Percentiles rank a stretch among this genome's conserved stretches.
These are phyloP conservation scores for Casuarina cunninghamiana DNA, from an alignment of 306 rosid genomes.

Conservation along the genomic window DNA sequence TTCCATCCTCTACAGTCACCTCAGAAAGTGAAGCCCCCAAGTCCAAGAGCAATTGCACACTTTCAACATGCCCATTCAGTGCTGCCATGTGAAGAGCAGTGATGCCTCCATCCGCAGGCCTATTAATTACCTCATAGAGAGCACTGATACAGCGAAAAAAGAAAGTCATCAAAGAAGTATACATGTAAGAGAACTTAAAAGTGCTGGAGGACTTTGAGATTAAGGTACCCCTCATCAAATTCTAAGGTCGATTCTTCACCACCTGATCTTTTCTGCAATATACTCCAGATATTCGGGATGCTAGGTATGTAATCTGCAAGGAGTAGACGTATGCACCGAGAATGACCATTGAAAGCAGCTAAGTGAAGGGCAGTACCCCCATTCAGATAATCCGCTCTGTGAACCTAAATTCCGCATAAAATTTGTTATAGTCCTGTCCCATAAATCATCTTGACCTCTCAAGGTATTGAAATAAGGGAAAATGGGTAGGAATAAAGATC, in stretches of 20 bases:
- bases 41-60: conserved; percentile 78
- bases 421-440: conserved; percentile 18
- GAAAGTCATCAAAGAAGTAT: conserved; percentile 27
- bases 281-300: conserved; percentile 57
- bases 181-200: conserved; percentile 17
- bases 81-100: conserved; percentile 99
- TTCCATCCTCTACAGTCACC: conserved; percentile 85
- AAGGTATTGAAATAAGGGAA: conserved; percentile 14
- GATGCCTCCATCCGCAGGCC: conserved; percentile 92
- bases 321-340: conserved; percentile 79
- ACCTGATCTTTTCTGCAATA: conserved; percentile 33
- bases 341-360: conserved; percentile 93
- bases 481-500: conserved; percentile 20
- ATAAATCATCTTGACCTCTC: background rate
- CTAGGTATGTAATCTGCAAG: conserved; percentile 88
- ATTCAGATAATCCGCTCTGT: conserved; percentile 85
- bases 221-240: conserved; percentile 65
- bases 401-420: conserved; percentile 56
- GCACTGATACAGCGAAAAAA: conserved; percentile 48
- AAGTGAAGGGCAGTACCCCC: conserved; percentile 96
- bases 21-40: conserved; percentile 86
- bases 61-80: conserved; percentile 85
- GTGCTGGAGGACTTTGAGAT: conserved; percentile 21
- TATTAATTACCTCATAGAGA: conserved; percentile 62
- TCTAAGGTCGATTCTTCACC: conserved; percentile 50